Evolutionary conservation across 495 filamentous ascomycete genomes (phyloP), one percentile per base, ranked within the genome.

Genomic region (Evernia prunastri): DNA sequence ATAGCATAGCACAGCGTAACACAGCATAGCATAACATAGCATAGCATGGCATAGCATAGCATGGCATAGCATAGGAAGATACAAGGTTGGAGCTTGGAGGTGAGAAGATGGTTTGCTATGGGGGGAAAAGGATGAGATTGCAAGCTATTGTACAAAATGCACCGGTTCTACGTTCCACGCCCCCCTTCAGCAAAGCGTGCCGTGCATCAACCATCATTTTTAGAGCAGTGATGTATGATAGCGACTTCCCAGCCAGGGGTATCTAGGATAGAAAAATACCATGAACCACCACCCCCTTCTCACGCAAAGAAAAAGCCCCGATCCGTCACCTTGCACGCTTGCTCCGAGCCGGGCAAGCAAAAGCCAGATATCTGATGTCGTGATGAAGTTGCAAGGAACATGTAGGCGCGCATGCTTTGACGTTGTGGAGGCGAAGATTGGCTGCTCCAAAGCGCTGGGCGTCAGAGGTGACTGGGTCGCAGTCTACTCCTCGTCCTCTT

Each of bases 401-500:
- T 10, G 49, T 40, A n/a, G n/a, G n/a, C n/a, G n/a, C n/a, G n/a
- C n/a, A n/a, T n/a, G n/a, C n/a, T n/a, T n/a, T n/a, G 56, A 56
- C 59, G 33, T 29, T 5, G 47, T 36, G 33, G 37, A 9, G 58
- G 47, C 39, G 35, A 43, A 27, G 25, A n/a, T 39, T 65, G 23
- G 36, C 42, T 11, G 57, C 20, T 59, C 57, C 63, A 25, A 59
- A 9, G 27, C 56, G 56, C 40, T 5, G 39, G 49, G 60, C 40
- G 31, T 61, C 59, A 51, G 51, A 31, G 33, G 15, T 35, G 20
- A 13, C n/a, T n/a, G n/a, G n/a, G n/a, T n/a, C n/a, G 56, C 4
- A 11, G 25, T 56, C 75, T 82, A 82, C 61, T 82, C 82, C 65
- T 84, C 81, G 60, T 84, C 81, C 63, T 83, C 81, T 29, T 82